These are phyloP conservation scores for Penicillium verhagenii DNA, from an alignment of 495 filamentous ascomycete genomes.

Conservation along the genomic window DNA sequence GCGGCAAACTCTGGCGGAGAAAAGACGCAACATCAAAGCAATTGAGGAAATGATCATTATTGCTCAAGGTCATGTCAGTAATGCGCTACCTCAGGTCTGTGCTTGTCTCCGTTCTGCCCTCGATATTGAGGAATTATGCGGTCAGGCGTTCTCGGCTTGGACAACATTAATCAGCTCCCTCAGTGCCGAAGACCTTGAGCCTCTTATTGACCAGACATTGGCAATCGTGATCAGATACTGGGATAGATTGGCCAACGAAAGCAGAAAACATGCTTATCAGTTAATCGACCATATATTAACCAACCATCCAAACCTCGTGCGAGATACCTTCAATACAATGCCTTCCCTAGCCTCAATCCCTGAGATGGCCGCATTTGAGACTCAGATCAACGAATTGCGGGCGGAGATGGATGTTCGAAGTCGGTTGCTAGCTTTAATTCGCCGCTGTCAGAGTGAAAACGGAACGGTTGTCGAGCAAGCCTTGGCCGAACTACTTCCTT, in stretches of 20 bases:
- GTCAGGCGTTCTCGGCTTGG: conserved; percentile 83
- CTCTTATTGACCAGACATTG: conserved; percentile 81
- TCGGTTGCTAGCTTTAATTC: conserved; percentile 65
- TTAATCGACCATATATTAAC: conserved; percentile 65
- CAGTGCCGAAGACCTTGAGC: conserved; percentile 72
- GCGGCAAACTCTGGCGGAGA: conserved; percentile 60
- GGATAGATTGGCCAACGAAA: conserved; percentile 59
- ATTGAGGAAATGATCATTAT: conserved; percentile 86
- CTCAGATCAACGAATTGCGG: conserved; percentile 62
- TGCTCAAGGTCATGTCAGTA: conserved; percentile 64
- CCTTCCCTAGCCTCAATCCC: conserved; percentile 77
- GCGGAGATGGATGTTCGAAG: conserved; percentile 56
- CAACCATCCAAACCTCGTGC: conserved; percentile 56
- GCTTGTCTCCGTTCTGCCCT: conserved; percentile 86
- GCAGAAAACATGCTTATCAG: conserved; percentile 54
- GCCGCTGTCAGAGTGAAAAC: conserved; percentile 78
- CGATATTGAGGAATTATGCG: conserved; percentile 65
- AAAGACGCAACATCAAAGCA: conserved; percentile 71
- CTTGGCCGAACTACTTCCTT: conserved; percentile 70
- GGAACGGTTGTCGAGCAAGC: conserved; percentile 76
- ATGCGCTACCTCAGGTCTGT: conserved; percentile 80
- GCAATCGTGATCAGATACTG: conserved; percentile 83
- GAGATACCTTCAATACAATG: conserved; percentile 64
- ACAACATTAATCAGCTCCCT: conserved; percentile 69
- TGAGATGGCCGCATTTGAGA: conserved; percentile 62